These are phyloP conservation scores for Leptographium lundbergii DNA, from an alignment of 2,329 filamentous ascomycete species.

Conservation along the genomic window DNA sequence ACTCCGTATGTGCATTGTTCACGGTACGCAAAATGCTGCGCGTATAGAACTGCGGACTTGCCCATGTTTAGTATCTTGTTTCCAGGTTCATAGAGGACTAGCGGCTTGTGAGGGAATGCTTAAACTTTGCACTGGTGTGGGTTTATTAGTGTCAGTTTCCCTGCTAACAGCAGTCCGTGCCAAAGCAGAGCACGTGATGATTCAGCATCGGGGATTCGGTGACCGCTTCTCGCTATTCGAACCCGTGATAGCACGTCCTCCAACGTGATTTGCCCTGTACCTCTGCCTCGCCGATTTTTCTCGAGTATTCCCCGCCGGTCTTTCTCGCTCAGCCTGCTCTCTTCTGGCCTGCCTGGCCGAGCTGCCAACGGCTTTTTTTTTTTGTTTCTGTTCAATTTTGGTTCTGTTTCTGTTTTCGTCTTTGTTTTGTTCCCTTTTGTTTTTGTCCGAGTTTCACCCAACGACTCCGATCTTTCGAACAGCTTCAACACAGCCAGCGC, in stretches of 20 bases:
- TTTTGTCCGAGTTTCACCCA: neutral
- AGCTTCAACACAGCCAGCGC: neutral
- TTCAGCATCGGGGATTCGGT: neutral
- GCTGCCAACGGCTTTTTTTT: neutral
- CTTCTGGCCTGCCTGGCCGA: neutral
- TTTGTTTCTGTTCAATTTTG: neutral
- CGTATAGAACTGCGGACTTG: too few species aligned
- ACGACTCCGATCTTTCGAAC: neutral
- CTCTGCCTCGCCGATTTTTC: neutral
- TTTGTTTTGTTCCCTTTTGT: too few species aligned
- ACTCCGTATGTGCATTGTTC: too few species aligned
- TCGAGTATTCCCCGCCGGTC: neutral
- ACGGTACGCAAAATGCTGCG: too few species aligned
- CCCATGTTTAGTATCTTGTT: too few species aligned
- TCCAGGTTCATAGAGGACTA: too few species aligned
- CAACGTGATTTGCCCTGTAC: neutral
- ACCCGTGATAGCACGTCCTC: neutral
- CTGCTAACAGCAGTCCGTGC: neutral
- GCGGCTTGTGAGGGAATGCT: too few species aligned
- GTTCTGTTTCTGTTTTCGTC: neutral
- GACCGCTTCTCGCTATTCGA: neutral
- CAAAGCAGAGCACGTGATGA: neutral
- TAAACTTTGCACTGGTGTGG: too few species aligned
- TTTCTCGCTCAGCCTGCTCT: neutral
- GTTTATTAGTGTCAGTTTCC: neutral